These are phyloP conservation scores for Plasmodium vinckei DNA, from an alignment of 169 alveolate species.

Conservation along the genomic window DNA sequence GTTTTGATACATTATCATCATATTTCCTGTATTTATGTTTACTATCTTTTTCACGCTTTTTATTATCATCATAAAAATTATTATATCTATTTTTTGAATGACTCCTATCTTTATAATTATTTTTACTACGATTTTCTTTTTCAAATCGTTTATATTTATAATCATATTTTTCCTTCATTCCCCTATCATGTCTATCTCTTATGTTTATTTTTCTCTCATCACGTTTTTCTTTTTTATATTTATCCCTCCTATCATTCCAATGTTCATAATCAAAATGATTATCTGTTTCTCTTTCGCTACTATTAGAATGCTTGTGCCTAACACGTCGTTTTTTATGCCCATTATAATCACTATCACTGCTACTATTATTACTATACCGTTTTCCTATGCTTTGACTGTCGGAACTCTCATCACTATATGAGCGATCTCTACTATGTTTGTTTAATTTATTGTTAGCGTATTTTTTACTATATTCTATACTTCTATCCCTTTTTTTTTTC, in stretches of 20 bases:
- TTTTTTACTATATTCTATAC: neutral
- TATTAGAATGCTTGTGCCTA: too few species aligned
- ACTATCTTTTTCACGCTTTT: neutral
- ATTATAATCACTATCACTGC: neutral
- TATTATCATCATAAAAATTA: neutral
- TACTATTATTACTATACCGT: neutral
- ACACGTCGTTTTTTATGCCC: neutral
- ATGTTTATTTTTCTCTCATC: neutral
- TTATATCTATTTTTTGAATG: neutral
- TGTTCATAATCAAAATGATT: neutral
- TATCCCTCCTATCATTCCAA: constrained; percentile 9
- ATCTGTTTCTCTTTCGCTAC: neutral
- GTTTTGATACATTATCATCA: neutral
- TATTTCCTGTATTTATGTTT: neutral
- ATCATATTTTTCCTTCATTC: neutral
- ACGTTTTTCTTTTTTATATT: constrained; percentile 2
- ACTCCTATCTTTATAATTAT: too few species aligned
- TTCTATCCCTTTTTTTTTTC: constrained; percentile 6
- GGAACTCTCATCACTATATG: neutral
- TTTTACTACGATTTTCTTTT: neutral
- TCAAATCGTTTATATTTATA: neutral
- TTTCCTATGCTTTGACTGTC: neutral
- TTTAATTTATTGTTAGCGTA: neutral
- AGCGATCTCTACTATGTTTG: neutral
- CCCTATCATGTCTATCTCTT: constrained; percentile 10